These are phyloP conservation scores for Pouteria campechiana DNA, from an alignment of 179 eudicot genomes.

Conservation along the genomic window DNA sequence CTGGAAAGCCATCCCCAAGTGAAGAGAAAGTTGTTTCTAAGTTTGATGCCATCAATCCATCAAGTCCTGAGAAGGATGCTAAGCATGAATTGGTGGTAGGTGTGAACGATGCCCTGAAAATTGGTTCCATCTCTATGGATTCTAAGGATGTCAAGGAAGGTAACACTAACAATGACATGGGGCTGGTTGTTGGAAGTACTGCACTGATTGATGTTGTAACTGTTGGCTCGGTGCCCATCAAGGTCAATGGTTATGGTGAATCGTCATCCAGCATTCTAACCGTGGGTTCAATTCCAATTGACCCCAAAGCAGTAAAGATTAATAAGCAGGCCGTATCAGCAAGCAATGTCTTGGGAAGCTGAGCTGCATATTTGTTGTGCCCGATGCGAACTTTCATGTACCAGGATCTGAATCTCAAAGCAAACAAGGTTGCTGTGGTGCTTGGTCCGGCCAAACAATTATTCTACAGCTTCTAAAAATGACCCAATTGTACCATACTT, in stretches of 20 bases:
- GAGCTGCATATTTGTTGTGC: no score
- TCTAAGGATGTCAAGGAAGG: constrained; percentile 36
- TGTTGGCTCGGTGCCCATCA: constrained; percentile 71
- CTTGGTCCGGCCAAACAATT: no score
- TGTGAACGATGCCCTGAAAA: constrained; percentile 21
- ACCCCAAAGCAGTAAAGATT: constrained; percentile 47
- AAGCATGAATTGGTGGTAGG: constrained; percentile 10
- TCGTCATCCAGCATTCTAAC: constrained; percentile 52
- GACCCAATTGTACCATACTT: no score
- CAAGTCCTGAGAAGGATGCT: background rate
- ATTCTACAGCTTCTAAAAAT: no score
- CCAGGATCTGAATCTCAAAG: no score
- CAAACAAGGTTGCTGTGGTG: no score
- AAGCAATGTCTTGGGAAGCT: no score
- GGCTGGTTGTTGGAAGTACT: constrained; percentile 8
- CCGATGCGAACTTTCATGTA: no score
- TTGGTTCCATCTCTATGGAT: constrained; percentile 48
- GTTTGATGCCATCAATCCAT: constrained; percentile 1
- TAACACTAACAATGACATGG: no score
- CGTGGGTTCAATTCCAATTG: constrained; percentile 75
- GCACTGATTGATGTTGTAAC: constrained; percentile 28
- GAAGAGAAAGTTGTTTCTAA: constrained; percentile 8
- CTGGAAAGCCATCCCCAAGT: constrained; percentile 13
- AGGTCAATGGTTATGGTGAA: constrained; percentile 32
- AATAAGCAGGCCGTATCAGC: constrained; percentile 12